phyloP scores from a whole-genome alignment of 306 rosid genomes.

The Prunus campanulata region DNA sequence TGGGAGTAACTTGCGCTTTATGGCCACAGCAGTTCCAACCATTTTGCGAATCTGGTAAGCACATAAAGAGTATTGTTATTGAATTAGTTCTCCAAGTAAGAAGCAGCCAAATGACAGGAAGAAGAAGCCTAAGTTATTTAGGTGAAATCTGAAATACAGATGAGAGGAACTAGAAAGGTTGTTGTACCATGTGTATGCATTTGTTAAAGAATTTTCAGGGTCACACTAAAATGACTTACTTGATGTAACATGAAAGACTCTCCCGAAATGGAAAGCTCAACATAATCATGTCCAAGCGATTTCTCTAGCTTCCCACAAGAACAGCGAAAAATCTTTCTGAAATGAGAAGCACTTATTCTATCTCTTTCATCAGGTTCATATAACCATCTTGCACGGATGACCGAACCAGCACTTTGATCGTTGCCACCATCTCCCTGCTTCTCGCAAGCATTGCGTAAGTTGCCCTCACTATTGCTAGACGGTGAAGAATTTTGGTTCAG shows the following conservation, averaged over 20 bases:
- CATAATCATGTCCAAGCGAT: conserved; percentile 44
- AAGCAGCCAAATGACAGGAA: background rate
- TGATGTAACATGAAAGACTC: conserved; percentile 96
- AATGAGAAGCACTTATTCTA: conserved; percentile 71
- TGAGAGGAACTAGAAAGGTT: background rate
- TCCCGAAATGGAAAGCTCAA: conserved; percentile 83
- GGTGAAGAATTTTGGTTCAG: conserved; percentile 24
- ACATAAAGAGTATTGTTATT: conserved; percentile 9
- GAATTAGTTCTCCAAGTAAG: conserved; percentile 3
- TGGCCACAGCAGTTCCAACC: conserved; percentile 86
- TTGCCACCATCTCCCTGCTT: conserved; percentile 31
- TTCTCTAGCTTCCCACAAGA: conserved; percentile 76
- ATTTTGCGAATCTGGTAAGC: conserved; percentile 76
- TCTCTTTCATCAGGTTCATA: conserved; percentile 80
- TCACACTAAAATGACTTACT: conserved; percentile 41
- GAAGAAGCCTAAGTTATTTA: background rate
- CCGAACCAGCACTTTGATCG: conserved; percentile 30
- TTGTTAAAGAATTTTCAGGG: background rate
- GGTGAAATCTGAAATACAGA: conserved; percentile 9
- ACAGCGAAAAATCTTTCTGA: conserved; percentile 60
- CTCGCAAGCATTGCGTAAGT: conserved; percentile 21
- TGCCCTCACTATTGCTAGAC: conserved; percentile 26
- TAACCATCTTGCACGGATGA: conserved; percentile 70
- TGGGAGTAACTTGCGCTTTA: conserved; percentile 77
- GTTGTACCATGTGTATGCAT: background rate